Percentiles rank a stretch among this genome's conserved stretches.
Evolutionary conservation across 2,329 filamentous ascomycete species (phyloP).

Genomic region (Xenosphaeropsis pyriputrescens): DNA sequence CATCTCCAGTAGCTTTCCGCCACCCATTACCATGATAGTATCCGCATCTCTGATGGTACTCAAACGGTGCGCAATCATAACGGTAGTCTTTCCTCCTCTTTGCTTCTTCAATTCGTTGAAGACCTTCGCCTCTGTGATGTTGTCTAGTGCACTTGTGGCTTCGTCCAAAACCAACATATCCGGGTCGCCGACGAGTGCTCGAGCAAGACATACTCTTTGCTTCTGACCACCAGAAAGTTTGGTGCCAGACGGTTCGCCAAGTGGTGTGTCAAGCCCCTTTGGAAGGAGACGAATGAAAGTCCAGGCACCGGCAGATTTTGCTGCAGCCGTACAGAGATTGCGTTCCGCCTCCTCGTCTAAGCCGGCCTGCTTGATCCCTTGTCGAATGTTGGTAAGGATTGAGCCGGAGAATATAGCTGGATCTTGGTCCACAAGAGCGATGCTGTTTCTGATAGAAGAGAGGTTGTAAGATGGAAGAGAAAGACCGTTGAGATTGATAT

Average conservation of each 20-base stretch:
- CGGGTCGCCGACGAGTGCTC: slow-evolving; percentile 40
- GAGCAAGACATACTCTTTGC: slow-evolving; percentile 42
- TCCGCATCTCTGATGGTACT: slow-evolving; percentile 23
- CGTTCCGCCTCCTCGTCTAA: slow-evolving; percentile 3
- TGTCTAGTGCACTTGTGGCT: slow-evolving; percentile 45
- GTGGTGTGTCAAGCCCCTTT: slow-evolving; percentile 30
- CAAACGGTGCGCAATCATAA: slow-evolving; percentile 26
- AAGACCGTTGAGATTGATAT: slow-evolving; percentile 18
- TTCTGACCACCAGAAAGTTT: slow-evolving; percentile 42
- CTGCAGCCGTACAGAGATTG: slow-evolving; percentile 20
- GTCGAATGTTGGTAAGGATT: slow-evolving; percentile 32
- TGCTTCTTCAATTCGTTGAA: slow-evolving; percentile 22
- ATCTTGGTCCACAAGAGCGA: slow-evolving; percentile 13
- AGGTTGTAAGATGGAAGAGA: slow-evolving; percentile 10
- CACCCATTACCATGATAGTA: slow-evolving; percentile 24
- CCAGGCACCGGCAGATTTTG: slow-evolving; percentile 41
- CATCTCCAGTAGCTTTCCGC: slow-evolving; percentile 22
- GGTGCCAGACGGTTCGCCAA: slow-evolving; percentile 34
- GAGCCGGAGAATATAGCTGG: slow-evolving; percentile 14
- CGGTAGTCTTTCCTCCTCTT: slow-evolving; percentile 19
- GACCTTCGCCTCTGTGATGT: slow-evolving; percentile 38
- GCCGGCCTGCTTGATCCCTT: slow-evolving; percentile 1
- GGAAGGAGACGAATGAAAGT: slow-evolving; percentile 37
- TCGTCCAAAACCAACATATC: slow-evolving; percentile 45
- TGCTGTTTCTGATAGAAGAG: slow-evolving; percentile 6